phyloP scores from a whole-genome alignment of 768 basidiomycete species.

The Phylloporus rhodoxanthus region DNA sequence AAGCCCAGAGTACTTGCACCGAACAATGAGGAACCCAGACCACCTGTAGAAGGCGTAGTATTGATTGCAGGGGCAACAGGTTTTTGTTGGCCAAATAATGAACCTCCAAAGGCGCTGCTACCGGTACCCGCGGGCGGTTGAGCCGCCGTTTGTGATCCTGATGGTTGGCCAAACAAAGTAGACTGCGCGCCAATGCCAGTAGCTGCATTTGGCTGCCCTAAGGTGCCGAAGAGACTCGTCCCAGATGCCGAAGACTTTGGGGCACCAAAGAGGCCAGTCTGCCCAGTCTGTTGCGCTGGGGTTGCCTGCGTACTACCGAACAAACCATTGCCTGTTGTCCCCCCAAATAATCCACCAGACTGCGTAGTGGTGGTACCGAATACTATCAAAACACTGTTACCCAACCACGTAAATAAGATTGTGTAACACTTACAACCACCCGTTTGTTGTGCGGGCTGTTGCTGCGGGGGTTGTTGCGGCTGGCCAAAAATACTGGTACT shows the following conservation, averaged over 20 bases:
- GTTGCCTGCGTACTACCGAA: conserved; percentile 32
- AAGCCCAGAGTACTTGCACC: conserved; percentile 34
- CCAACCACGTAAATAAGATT: neutral
- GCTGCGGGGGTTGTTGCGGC: conserved; percentile 27
- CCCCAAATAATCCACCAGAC: conserved; percentile 35
- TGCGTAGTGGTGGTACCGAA: conserved; percentile 32
- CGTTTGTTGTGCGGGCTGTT: conserved; percentile 36
- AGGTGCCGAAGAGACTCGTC: conserved; percentile 40
- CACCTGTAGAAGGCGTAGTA: conserved; percentile 36
- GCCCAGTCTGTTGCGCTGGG: conserved; percentile 34
- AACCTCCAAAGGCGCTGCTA: conserved; percentile 33
- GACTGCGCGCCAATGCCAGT: conserved; percentile 28
- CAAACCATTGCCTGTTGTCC: conserved; percentile 30
- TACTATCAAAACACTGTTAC: conserved; percentile 24
- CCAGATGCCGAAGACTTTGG: conserved; percentile 31
- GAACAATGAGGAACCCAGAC: conserved; percentile 38
- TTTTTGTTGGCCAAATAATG: conserved; percentile 47
- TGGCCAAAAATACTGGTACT: conserved; percentile 32
- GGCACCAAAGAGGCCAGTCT: conserved; percentile 26
- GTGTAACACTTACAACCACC: conserved; percentile 30
- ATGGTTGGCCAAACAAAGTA: conserved; percentile 47
- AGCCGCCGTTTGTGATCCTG: conserved; percentile 38
- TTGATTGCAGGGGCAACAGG: conserved; percentile 46
- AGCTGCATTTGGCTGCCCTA: conserved; percentile 38
- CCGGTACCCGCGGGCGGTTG: conserved; percentile 34